Percentiles rank a stretch among this genome's conserved stretches.
Evolutionary conservation across 306 rosid species (phyloP).

Genomic region (Cucurbita moschata): DNA sequence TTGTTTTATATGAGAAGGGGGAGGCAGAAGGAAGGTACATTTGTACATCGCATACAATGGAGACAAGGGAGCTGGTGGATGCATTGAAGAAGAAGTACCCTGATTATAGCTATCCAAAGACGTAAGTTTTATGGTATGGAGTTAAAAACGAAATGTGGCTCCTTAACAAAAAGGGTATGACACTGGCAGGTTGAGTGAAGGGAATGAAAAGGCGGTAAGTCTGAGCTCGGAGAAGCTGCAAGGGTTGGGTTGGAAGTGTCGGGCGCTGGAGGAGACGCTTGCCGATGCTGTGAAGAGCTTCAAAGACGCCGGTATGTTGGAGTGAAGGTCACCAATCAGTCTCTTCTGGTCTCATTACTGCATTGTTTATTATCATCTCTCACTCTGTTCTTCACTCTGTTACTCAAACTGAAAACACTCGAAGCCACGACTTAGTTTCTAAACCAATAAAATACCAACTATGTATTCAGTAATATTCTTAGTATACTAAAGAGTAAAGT

Average conservation of each 20-base stretch:
- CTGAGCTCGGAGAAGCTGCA: conserved; percentile 40
- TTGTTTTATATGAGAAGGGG: conserved; percentile 49
- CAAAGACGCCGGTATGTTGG: conserved; percentile 12
- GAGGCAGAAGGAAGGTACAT: conserved; percentile 65
- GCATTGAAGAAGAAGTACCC: conserved; percentile 43
- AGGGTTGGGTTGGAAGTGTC: conserved; percentile 42
- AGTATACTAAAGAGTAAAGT: too few relatives aligned
- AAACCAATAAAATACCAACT: neutral
- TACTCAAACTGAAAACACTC: neutral
- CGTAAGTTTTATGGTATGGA: conserved; percentile 13
- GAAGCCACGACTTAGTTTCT: neutral
- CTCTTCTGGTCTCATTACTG: neutral
- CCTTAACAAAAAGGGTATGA: neutral
- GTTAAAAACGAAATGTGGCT: neutral
- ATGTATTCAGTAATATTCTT: neutral
- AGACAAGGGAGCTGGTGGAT: conserved; percentile 28
- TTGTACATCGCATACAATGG: conserved; percentile 24
- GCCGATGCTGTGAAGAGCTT: conserved; percentile 44
- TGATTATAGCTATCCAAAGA: conserved; percentile 43
- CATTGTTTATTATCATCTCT: neutral
- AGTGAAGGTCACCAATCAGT: neutral
- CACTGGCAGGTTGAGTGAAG: conserved; percentile 28
- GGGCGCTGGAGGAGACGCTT: conserved; percentile 42
- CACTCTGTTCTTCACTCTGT: too few relatives aligned
- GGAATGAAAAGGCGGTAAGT: neutral